These are phyloP conservation scores for Syzygium jambos DNA, from an alignment of 345 rosid genomes.

Conservation along the genomic window DNA sequence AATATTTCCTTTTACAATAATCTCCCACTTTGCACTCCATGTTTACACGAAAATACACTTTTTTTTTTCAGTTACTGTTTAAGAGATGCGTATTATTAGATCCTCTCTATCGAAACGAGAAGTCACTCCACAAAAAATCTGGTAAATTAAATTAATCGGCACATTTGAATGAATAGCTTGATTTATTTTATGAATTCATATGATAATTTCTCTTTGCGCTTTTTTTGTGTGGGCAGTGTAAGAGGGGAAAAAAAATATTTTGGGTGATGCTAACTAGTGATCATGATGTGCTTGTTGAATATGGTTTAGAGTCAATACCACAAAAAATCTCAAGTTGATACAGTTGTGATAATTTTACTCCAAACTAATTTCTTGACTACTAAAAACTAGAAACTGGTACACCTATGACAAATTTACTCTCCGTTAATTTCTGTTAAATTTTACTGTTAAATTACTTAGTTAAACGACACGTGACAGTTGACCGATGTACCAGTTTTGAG, in stretches of 20 bases:
- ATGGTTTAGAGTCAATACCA: not conserved
- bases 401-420: no score
- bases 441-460: no score
- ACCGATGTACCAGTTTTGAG: no score
- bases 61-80: not conserved
- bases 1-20: not conserved
- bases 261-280: not conserved
- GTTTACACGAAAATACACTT: not conserved
- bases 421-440: no score
- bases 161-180: not conserved
- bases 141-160: not conserved
- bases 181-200: not conserved
- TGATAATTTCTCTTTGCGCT: not conserved
- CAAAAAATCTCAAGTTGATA: no score
- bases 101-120: no score
- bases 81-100: no score
- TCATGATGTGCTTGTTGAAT: not conserved
- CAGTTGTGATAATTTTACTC: no score
- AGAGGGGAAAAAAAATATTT: not conserved
- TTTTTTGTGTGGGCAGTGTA: not conserved
- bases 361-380: no score
- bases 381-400: no score
- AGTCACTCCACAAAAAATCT: not conserved
- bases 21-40: not conserved
- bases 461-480: no score